Percentiles rank a stretch among this genome's conserved stretches.
These are phyloP conservation scores for Debaryomyces fabryi DNA, from an alignment of 1,139 yeast genomes.

Conservation along the genomic window DNA sequence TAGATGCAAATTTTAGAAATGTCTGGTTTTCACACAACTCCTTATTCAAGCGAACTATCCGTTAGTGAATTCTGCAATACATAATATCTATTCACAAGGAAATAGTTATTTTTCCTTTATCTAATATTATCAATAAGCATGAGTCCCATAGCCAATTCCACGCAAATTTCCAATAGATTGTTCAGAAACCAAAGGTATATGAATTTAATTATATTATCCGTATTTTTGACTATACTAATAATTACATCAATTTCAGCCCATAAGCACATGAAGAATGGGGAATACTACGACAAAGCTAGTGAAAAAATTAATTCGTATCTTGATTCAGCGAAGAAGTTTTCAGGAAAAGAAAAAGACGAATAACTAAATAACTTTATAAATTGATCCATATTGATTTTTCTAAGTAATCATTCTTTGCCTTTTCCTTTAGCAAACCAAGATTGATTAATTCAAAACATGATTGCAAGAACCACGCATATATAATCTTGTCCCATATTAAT, in stretches of 20 bases:
- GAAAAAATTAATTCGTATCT: constrained; percentile 18
- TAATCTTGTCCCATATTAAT: constrained; percentile 47
- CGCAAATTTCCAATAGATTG: constrained; percentile 31
- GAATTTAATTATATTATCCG: constrained; percentile 22
- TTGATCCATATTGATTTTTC: constrained; percentile 48
- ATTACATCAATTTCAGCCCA: constrained; percentile 28
- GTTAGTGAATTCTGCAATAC: neutral
- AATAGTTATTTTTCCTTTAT: neutral
- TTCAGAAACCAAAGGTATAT: constrained; percentile 34
- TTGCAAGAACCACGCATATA: constrained; percentile 47
- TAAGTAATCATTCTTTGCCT: constrained; percentile 47
- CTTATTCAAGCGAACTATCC: neutral
- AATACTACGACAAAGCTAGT: constrained; percentile 18
- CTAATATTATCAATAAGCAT: neutral
- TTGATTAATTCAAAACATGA: constrained; percentile 43
- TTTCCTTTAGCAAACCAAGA: constrained; percentile 46
- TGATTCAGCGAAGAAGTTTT: constrained; percentile 10
- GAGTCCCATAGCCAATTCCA: constrained; percentile 28
- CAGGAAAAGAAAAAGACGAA: neutral
- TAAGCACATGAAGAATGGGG: constrained; percentile 15
- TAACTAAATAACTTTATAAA: constrained; percentile 3
- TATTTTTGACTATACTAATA: constrained; percentile 27
- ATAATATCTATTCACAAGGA: neutral
- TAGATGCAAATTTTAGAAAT: neutral
- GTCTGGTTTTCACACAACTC: neutral